These are phyloP conservation scores for Lasiosphaeris hirsuta DNA, from an alignment of 495 filamentous ascomycete species.

Conservation along the genomic window DNA sequence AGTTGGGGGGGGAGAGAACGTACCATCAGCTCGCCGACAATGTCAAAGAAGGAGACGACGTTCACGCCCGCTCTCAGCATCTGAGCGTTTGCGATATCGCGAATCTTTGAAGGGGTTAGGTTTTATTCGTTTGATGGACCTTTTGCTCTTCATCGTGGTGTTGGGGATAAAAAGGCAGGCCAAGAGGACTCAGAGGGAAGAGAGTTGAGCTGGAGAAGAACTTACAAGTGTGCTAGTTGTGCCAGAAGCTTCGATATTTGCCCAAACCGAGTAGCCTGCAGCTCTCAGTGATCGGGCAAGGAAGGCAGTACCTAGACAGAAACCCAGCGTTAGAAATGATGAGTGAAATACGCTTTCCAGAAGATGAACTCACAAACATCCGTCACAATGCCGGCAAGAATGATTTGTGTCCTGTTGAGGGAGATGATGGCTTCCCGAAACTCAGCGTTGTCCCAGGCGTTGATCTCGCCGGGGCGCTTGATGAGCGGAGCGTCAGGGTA, in stretches of 20 bases:
- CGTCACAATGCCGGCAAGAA: slow-evolving; percentile 70
- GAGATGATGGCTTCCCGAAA: slow-evolving; percentile 65
- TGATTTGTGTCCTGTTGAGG: slow-evolving; percentile 65
- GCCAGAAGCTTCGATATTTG: slow-evolving; percentile 70
- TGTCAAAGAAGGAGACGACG: slow-evolving; percentile 60
- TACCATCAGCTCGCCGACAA: slow-evolving; percentile 66
- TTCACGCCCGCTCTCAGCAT: slow-evolving; percentile 68
- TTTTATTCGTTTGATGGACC: slow-evolving; percentile 3
- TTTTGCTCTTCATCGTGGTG: too few relatives aligned
- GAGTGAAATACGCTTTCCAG: slow-evolving; percentile 29
- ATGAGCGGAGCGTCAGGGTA: slow-evolving; percentile 66
- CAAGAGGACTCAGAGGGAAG: too few relatives aligned
- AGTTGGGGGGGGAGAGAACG: too few relatives aligned
- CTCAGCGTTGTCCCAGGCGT: slow-evolving; percentile 75
- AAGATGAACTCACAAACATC: slow-evolving; percentile 54
- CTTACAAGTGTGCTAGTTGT: slow-evolving; percentile 49
- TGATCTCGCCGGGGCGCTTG: slow-evolving; percentile 68
- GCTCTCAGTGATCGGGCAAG: slow-evolving; percentile 66
- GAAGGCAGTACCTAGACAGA: slow-evolving; percentile 53
- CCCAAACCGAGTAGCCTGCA: slow-evolving; percentile 74
- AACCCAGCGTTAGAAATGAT: slow-evolving; percentile 24
- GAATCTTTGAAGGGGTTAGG: slow-evolving; percentile 23
- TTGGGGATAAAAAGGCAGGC: too few relatives aligned
- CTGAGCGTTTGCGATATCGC: slow-evolving; percentile 58
- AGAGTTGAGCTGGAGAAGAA: neutral